Conservation (phyloP, 768 basidiomycete genomes). For the Cytidiella melzeri region DNA sequence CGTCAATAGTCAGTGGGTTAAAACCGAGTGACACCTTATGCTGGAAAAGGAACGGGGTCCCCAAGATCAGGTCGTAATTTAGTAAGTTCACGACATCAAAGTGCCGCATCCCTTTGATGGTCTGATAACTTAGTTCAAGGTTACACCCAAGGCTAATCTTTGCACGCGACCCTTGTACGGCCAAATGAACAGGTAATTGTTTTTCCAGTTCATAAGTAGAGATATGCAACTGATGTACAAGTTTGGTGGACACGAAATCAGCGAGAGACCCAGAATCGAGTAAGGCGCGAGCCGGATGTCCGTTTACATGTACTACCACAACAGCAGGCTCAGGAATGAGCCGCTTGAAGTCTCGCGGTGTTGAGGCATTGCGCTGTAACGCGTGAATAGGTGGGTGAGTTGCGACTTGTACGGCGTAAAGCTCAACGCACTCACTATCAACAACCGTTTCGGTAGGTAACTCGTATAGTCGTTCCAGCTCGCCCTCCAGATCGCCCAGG, state of each 20-base stretch:
- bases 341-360: too few relatives aligned
- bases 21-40: too few relatives aligned
- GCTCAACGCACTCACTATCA: too few relatives aligned
- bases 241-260: constrained; percentile 15
- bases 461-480: background rate
- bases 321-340: constrained; percentile 12
- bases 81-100: too few relatives aligned
- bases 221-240: constrained; percentile 17
- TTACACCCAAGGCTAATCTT: constrained; percentile 11
- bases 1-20: too few relatives aligned
- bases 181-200: constrained; percentile 12
- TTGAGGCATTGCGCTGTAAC: background rate
- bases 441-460: too few relatives aligned
- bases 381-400: background rate
- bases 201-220: constrained; percentile 6
- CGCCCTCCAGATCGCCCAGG: background rate
- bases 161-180: too few relatives aligned
- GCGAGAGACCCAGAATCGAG: too few relatives aligned
- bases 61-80: constrained; percentile 20
- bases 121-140: constrained; percentile 12
- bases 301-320: too few relatives aligned
- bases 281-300: too few relatives aligned
- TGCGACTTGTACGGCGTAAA: background rate
- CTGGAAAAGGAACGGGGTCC: too few relatives aligned
- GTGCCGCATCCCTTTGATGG: constrained; percentile 17